Percentiles rank a stretch among this genome's conserved stretches.
These are phyloP conservation scores for Leccinum laetum DNA, from an alignment of 1,284 basidiomycete genomes.

Conservation along the genomic window DNA sequence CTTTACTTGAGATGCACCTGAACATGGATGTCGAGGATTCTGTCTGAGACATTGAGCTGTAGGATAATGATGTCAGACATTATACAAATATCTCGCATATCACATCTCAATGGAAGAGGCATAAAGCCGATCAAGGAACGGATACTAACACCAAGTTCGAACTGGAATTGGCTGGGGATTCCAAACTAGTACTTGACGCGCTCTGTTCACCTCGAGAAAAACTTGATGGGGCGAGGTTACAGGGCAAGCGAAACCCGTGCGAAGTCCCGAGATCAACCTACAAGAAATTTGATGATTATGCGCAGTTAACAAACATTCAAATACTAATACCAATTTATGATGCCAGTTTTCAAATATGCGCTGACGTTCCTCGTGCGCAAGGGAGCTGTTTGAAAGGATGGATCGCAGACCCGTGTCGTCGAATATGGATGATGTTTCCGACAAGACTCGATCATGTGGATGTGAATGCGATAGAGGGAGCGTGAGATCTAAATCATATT, in stretches of 20 bases:
- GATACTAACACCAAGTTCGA: too few relatives aligned
- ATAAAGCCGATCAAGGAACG: background rate
- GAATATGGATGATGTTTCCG: background rate
- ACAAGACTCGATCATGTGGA: background rate
- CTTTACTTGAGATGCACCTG: background rate
- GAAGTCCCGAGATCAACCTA: constrained; percentile 1
- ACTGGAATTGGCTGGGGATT: too few relatives aligned
- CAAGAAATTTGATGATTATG: background rate
- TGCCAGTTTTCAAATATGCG: background rate
- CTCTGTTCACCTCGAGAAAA: too few relatives aligned
- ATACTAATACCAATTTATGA: background rate
- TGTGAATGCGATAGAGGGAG: background rate
- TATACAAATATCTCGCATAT: background rate
- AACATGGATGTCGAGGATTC: background rate
- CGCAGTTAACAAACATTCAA: background rate
- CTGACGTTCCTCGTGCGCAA: background rate
- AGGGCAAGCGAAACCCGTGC: constrained; percentile 1
- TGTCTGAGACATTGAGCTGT: background rate
- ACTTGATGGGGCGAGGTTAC: background rate
- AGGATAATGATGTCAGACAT: background rate
- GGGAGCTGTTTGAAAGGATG: background rate
- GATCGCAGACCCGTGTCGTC: background rate
- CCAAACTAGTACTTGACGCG: too few relatives aligned
- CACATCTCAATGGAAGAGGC: background rate
- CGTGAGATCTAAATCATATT: background rate